phyloP scores from a whole-genome alignment of 495 filamentous ascomycete genomes.

The Aspergillus conjunctus region DNA sequence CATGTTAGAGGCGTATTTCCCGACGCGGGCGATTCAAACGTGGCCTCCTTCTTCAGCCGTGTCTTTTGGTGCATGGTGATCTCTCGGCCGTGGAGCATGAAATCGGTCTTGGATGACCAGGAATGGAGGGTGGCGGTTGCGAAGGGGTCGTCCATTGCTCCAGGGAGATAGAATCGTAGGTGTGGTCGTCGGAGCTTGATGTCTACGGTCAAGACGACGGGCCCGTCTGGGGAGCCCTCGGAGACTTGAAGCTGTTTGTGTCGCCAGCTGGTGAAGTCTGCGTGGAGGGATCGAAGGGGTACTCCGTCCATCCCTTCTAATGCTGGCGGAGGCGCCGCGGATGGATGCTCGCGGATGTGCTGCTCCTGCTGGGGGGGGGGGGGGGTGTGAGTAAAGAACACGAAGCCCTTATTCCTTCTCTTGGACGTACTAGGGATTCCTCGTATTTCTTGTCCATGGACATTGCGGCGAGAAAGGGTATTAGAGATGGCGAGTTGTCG shows the following conservation, averaged over 20 bases:
- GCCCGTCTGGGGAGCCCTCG: neutral
- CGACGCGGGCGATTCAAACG: constrained; percentile 9
- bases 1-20: constrained; percentile 4
- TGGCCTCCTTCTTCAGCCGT: constrained; percentile 14
- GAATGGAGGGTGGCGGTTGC: neutral
- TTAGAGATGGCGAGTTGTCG: constrained; percentile 13
- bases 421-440: neutral
- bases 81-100: neutral
- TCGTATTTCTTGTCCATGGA: neutral
- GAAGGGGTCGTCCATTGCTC: neutral
- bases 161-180: neutral
- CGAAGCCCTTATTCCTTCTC: neutral
- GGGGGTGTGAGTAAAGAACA: neutral
- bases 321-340: neutral
- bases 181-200: constrained; percentile 3
- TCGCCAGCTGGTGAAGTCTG: constrained; percentile 12
- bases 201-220: neutral
- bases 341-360: neutral
- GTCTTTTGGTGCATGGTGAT: constrained; percentile 7
- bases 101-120: neutral
- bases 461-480: constrained; percentile 13
- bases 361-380: neutral
- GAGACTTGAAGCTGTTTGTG: constrained; percentile 6
- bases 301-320: neutral
- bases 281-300: constrained; percentile 12